A percentile compares a stretch with the other conserved stretches of the same genome.
phyloP scores from a whole-genome alignment of 192 early-diverging fungal species.

The Coemansia sp. region DNA sequence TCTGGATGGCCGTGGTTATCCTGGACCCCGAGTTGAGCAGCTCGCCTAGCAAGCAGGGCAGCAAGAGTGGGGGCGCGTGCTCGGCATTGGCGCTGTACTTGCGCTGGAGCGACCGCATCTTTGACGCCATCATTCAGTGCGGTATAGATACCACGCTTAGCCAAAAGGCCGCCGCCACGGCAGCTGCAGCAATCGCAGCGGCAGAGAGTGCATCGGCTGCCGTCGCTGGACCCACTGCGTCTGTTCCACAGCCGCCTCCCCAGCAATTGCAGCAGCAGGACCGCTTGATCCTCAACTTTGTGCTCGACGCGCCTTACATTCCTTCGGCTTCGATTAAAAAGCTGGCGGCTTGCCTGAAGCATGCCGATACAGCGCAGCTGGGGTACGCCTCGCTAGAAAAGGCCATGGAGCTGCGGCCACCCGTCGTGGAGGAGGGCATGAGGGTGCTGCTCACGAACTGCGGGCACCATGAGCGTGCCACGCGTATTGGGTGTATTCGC shows the following conservation, averaged over 20 bases:
- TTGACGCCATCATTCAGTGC: slow-evolving; percentile 32
- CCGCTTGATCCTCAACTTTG: slow-evolving; percentile 33
- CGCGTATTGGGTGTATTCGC: slow-evolving; percentile 46
- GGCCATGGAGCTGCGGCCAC: slow-evolving; percentile 51
- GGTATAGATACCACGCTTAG: slow-evolving; percentile 21
- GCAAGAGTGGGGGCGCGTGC: slow-evolving; percentile 3
- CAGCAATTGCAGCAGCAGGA: slow-evolving; percentile 16
- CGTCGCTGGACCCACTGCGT: not conserved
- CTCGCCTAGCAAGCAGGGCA: not conserved
- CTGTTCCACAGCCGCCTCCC: not conserved
- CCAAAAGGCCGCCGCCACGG: slow-evolving; percentile 16
- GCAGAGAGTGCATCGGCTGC: slow-evolving; percentile 4
- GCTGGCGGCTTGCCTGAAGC: slow-evolving; percentile 27
- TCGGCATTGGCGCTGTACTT: slow-evolving; percentile 39
- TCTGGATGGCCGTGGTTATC: slow-evolving; percentile 50
- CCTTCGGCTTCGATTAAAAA: slow-evolving; percentile 14
- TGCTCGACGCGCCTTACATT: slow-evolving; percentile 42
- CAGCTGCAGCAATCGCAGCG: slow-evolving; percentile 12
- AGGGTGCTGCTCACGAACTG: slow-evolving; percentile 40
- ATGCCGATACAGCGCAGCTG: slow-evolving; percentile 26
- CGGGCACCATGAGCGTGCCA: slow-evolving; percentile 30
- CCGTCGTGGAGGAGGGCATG: slow-evolving; percentile 36
- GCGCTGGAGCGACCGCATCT: slow-evolving; percentile 45
- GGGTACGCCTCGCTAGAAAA: slow-evolving; percentile 40
- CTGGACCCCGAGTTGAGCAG: slow-evolving; percentile 34